Percentiles rank a stretch among this genome's conserved stretches.
Evolutionary conservation across 2,329 filamentous ascomycete species (phyloP).

Genomic region (Hypoxylon sp.): DNA sequence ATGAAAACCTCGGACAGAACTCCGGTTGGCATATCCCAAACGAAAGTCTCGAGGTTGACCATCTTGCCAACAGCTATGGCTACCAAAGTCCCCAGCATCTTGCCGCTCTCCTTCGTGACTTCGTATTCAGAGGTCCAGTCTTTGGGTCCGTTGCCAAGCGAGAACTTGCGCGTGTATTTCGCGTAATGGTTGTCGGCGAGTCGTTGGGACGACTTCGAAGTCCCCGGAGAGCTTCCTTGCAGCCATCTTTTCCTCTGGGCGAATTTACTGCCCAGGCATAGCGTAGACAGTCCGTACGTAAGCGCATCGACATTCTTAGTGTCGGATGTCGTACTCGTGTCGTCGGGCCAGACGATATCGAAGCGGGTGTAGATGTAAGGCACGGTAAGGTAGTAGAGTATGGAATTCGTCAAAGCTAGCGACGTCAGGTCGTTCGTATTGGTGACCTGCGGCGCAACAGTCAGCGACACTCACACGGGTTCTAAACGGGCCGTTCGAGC

Average conservation of each 20-base stretch:
- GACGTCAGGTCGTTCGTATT: slow-evolving; percentile 84
- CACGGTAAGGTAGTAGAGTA: slow-evolving; percentile 76
- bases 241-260: slow-evolving; percentile 50
- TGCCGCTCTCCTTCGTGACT: slow-evolving; percentile 82
- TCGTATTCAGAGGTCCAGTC: slow-evolving; percentile 85
- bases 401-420: slow-evolving; percentile 79
- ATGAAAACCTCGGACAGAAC: slow-evolving; percentile 83
- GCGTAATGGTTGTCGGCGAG: slow-evolving; percentile 72
- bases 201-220: slow-evolving; percentile 37
- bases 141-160: slow-evolving; percentile 79
- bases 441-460: slow-evolving; percentile 64
- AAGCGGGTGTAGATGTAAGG: slow-evolving; percentile 85
- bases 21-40: slow-evolving; percentile 91
- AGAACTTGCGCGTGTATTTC: slow-evolving; percentile 81
- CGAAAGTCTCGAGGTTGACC: slow-evolving; percentile 81
- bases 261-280: slow-evolving; percentile 71
- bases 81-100: slow-evolving; percentile 86
- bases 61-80: slow-evolving; percentile 82
- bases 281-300: slow-evolving; percentile 80
- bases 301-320: slow-evolving; percentile 80
- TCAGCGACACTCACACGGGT: slow-evolving; percentile 11
- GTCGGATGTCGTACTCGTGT: slow-evolving; percentile 67
- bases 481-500: slow-evolving; percentile 33
- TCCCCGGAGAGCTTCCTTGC: slow-evolving; percentile 37
- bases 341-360: slow-evolving; percentile 88